Conservation (phyloP, 2,329 filamentous ascomycete species). For the Alternaria novae-zelandiae region DNA sequence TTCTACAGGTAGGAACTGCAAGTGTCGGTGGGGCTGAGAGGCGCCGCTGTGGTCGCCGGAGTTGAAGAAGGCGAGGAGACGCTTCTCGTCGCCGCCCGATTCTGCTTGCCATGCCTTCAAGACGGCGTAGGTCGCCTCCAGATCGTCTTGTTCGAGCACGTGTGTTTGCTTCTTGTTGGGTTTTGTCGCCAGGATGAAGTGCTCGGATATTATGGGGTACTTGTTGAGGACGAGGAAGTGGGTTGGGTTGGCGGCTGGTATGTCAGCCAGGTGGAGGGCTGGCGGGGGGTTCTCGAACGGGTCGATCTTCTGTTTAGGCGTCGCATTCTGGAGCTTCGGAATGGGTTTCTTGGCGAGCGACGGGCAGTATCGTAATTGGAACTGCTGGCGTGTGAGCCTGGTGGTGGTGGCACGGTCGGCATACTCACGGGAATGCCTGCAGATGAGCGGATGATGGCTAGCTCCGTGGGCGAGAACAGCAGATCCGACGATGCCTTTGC, state of each 20-base stretch:
- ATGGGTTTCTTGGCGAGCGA: slow-evolving; percentile 70
- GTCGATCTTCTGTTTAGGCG: slow-evolving; percentile 51
- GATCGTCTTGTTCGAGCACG: slow-evolving; percentile 65
- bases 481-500: slow-evolving; percentile 46
- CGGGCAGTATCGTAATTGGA: slow-evolving; percentile 75
- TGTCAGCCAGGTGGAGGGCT: slow-evolving; percentile 61
- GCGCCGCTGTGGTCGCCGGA: slow-evolving; percentile 72
- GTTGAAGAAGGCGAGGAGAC: slow-evolving; percentile 73
- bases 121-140: slow-evolving; percentile 67
- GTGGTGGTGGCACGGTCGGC: slow-evolving; percentile 1
- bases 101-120: slow-evolving; percentile 61
- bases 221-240: slow-evolving; percentile 77
- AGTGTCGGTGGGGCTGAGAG: slow-evolving; percentile 73
- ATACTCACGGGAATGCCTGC: slow-evolving; percentile 46
- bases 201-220: slow-evolving; percentile 72
- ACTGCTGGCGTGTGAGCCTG: slow-evolving; percentile 55
- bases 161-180: slow-evolving; percentile 69
- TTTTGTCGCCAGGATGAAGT: slow-evolving; percentile 75
- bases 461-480: slow-evolving; percentile 50
- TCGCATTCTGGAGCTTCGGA: slow-evolving; percentile 47
- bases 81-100: slow-evolving; percentile 30
- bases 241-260: slow-evolving; percentile 52
- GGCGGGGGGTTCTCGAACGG: slow-evolving; percentile 68
- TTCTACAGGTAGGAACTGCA: slow-evolving; percentile 72
- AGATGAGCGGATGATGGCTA: slow-evolving; percentile 47